A percentile compares a stretch with the other conserved stretches of the same genome.
Evolutionary conservation across 768 basidiomycete species (phyloP).

Genomic region (Lenzites betulinus): DNA sequence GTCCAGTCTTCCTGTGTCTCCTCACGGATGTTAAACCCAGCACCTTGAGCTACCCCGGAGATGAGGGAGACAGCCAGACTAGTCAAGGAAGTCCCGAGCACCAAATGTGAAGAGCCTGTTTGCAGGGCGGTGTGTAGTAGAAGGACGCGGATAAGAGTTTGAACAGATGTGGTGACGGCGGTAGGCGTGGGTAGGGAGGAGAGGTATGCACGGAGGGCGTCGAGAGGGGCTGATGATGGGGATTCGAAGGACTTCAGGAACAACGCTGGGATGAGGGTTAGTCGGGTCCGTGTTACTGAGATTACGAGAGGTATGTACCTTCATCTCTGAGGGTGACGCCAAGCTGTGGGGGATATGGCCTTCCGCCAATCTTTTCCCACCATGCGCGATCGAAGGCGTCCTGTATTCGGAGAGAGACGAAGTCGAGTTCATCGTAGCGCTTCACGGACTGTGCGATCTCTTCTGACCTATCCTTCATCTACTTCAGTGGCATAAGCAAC

Average conservation of each 20-base stretch:
- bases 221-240: slow-evolving; percentile 27
- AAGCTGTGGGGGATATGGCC: slow-evolving; percentile 27
- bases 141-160: slow-evolving; percentile 64
- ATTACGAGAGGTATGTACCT: slow-evolving; percentile 36
- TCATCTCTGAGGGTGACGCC: slow-evolving; percentile 55
- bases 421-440: slow-evolving; percentile 53
- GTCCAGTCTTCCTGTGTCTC: slow-evolving; percentile 75
- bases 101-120: slow-evolving; percentile 67
- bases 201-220: slow-evolving; percentile 52
- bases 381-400: slow-evolving; percentile 71
- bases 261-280: slow-evolving; percentile 26
- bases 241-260: slow-evolving; percentile 17
- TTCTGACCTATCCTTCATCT: slow-evolving; percentile 59
- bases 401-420: slow-evolving; percentile 66
- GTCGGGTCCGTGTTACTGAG: background rate
- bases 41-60: slow-evolving; percentile 73
- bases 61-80: slow-evolving; percentile 74
- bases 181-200: slow-evolving; percentile 74
- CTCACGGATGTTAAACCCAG: slow-evolving; percentile 68
- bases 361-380: slow-evolving; percentile 56
- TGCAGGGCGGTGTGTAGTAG: slow-evolving; percentile 65
- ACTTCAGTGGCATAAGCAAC: slow-evolving; percentile 13
- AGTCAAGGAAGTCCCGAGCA: slow-evolving; percentile 80
- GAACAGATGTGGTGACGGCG: slow-evolving; percentile 59
- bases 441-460: slow-evolving; percentile 50